These are phyloP conservation scores for Fusarium transvaalense DNA, from an alignment of 2,329 filamentous ascomycete species.

Conservation along the genomic window DNA sequence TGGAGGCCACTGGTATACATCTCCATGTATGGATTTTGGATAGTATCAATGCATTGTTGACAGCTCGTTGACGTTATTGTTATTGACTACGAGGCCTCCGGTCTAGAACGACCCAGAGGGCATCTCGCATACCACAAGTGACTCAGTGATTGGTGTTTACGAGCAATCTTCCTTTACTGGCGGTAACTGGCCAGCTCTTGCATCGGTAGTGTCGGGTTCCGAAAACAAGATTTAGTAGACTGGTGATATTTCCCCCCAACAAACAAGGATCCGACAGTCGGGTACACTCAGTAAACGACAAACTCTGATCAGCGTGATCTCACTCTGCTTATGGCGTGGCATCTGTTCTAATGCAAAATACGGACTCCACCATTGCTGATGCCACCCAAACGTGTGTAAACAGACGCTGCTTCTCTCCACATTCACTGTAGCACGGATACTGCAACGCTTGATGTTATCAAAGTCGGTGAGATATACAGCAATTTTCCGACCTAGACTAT, in stretches of 20 bases:
- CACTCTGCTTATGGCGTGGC: neutral
- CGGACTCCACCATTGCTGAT: neutral
- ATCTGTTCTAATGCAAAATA: neutral
- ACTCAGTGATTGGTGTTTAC: neutral
- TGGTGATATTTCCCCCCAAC: neutral
- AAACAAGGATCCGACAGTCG: neutral
- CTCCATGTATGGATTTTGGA: too few relatives aligned
- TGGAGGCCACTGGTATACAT: neutral
- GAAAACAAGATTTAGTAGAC: neutral
- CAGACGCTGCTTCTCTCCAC: neutral
- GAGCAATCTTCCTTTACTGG: neutral
- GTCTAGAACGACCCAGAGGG: neutral
- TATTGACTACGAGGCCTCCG: neutral
- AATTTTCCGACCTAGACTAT: neutral
- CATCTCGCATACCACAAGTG: neutral
- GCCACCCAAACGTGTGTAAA: neutral
- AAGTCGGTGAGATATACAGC: neutral
- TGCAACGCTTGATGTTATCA: neutral
- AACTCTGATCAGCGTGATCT: slow-evolving; percentile 4
- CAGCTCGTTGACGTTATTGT: neutral
- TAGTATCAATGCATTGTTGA: neutral
- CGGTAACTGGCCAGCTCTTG: neutral
- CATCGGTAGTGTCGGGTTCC: too few relatives aligned
- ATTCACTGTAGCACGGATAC: neutral
- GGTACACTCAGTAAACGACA: neutral